These are phyloP conservation scores for Triticum monococcum DNA, from an alignment of 176 grass and related monocot species.

Conservation along the genomic window DNA sequence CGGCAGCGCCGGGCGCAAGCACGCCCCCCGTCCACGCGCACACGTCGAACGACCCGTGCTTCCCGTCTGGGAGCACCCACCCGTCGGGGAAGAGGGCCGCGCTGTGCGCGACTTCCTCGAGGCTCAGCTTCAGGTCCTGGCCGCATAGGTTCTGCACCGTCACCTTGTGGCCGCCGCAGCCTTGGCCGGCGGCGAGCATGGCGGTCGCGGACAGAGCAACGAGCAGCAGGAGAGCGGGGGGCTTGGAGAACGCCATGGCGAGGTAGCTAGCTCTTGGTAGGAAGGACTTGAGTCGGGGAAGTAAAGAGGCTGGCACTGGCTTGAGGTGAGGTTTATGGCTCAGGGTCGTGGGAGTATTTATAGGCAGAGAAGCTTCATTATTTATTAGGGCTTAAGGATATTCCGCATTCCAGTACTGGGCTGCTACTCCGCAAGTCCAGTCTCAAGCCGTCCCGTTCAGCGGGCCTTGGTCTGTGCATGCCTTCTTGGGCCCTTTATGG, in stretches of 20 bases:
- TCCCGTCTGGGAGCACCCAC: neutral
- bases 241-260: conserved; percentile 10
- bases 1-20: neutral
- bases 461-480: too few relatives aligned
- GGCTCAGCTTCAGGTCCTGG: neutral
- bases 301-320: neutral
- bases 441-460: too few relatives aligned
- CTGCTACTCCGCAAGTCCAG: too few relatives aligned
- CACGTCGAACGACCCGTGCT: conserved; percentile 26
- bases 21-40: conserved; percentile 34
- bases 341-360: neutral
- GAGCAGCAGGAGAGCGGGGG: neutral
- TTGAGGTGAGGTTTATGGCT: neutral
- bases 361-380: neutral
- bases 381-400: too few relatives aligned
- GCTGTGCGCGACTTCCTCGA: conserved; percentile 20
- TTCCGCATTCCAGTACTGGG: too few relatives aligned
- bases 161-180: conserved; percentile 16
- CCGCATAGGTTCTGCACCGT: conserved; percentile 48
- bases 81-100: neutral
- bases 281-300: too few relatives aligned
- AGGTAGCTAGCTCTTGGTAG: neutral
- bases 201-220: neutral
- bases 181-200: neutral
- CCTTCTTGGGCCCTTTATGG: too few relatives aligned